phyloP scores from a whole-genome alignment of 2,329 filamentous ascomycete species.

The Chaetoscypha palmicola region DNA sequence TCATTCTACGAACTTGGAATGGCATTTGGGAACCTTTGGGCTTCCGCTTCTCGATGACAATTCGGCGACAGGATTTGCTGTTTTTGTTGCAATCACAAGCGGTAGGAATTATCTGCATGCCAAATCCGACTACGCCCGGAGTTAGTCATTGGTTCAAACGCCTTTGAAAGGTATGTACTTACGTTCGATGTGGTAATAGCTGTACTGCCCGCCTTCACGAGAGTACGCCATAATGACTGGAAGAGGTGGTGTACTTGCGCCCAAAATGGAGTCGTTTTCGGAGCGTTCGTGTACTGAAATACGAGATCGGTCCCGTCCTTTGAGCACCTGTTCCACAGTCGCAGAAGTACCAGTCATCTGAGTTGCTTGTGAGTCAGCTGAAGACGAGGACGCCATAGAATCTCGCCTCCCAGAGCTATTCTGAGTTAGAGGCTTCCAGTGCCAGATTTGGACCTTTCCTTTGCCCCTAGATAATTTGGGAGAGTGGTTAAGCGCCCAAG shows the following conservation, averaged over 20 bases:
- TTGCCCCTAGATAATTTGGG: neutral
- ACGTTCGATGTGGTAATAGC: conserved; percentile 9
- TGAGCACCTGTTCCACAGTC: conserved; percentile 2
- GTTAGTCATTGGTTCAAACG: too few species aligned
- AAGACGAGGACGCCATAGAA: neutral
- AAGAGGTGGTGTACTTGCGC: conserved; percentile 4
- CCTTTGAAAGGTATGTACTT: neutral
- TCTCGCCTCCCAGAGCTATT: neutral
- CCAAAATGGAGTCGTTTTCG: conserved; percentile 1
- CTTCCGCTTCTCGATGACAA: conserved; percentile 2
- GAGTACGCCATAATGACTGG: conserved; percentile 8
- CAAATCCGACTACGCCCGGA: neutral
- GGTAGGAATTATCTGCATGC: neutral
- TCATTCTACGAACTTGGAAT: neutral
- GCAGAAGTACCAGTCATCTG: conserved; percentile 2
- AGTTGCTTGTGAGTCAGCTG: neutral
- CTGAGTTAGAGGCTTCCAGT: conserved; percentile 8
- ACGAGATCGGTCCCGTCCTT: conserved; percentile 1
- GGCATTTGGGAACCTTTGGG: conserved; percentile 1
- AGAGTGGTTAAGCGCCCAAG: conserved; percentile 8
- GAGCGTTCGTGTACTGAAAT: conserved; percentile 6
- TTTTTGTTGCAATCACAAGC: conserved; percentile 3
- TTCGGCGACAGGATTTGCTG: neutral
- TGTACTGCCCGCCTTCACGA: neutral
- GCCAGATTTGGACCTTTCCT: conserved; percentile 10